Evolutionary conservation across 768 basidiomycete genomes (phyloP).

Genomic region (Mycena maculata): DNA sequence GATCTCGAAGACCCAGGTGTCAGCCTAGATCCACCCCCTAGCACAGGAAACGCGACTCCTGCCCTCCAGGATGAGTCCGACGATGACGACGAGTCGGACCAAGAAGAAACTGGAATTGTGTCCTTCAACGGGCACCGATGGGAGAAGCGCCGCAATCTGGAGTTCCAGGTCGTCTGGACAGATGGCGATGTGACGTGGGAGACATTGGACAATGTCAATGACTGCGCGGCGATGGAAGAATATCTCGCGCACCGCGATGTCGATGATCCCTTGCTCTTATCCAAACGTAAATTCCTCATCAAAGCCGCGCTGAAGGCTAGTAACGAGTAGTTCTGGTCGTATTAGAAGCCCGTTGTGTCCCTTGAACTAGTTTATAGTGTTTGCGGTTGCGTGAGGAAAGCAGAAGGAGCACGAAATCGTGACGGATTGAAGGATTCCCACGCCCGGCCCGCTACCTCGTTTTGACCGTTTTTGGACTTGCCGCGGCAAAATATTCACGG

Average conservation of each 20-base stretch:
- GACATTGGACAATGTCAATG: constrained; percentile 16
- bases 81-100: constrained; percentile 9
- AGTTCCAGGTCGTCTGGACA: constrained; percentile 25
- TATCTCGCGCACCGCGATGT: neutral
- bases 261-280: too few species aligned
- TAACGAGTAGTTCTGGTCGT: constrained; percentile 6
- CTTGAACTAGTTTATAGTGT: too few species aligned
- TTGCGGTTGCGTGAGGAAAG: too few species aligned
- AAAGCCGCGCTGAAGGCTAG: constrained; percentile 1
- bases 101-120: neutral
- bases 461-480: too few species aligned
- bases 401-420: too few species aligned
- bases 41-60: neutral
- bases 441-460: too few species aligned
- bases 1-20: neutral
- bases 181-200: constrained; percentile 29
- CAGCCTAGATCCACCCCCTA: neutral
- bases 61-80: neutral
- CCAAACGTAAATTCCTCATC: constrained; percentile 11
- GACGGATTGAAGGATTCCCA: too few species aligned
- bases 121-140: constrained; percentile 15
- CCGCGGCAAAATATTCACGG: too few species aligned
- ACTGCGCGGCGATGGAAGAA: constrained; percentile 19
- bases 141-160: neutral
- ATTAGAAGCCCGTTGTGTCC: neutral